Conservation (phyloP, 1,139 yeast genomes). For the Kodamaea arcana region DNA sequence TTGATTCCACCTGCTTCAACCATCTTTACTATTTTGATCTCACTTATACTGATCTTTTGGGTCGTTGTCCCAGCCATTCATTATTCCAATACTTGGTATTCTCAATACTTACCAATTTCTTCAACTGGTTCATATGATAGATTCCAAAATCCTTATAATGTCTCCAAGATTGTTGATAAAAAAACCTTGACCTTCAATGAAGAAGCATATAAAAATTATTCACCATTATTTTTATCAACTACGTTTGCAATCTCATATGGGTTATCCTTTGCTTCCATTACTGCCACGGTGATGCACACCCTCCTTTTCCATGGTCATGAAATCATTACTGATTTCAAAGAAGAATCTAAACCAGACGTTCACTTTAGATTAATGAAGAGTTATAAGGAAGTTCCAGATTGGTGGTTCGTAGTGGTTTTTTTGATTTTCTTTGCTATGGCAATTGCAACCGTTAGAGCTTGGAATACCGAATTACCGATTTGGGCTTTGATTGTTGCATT, state of each 20-base stretch:
- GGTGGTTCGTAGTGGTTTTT: conserved; percentile 56
- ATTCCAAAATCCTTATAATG: conserved; percentile 31
- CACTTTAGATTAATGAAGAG: conserved; percentile 59
- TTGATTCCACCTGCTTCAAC: conserved; percentile 65
- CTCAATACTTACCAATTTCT: conserved; percentile 42
- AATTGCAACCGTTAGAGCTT: conserved; percentile 35
- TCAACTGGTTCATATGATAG: conserved; percentile 38
- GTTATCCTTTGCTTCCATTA: conserved; percentile 57
- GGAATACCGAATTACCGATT: conserved; percentile 44
- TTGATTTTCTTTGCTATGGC: conserved; percentile 37
- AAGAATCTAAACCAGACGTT: conserved; percentile 51
- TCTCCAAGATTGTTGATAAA: conserved; percentile 38
- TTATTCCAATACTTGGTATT: conserved; percentile 41
- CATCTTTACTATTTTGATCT: conserved; percentile 42
- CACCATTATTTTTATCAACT: conserved; percentile 63
- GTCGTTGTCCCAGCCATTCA: conserved; percentile 39
- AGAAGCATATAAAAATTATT: conserved; percentile 44
- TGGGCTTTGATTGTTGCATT: conserved; percentile 38
- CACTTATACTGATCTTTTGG: conserved; percentile 35
- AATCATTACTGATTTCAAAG: conserved; percentile 41
- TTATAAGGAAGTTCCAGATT: conserved; percentile 60
- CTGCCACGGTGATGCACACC: conserved; percentile 56
- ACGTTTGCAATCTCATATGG: conserved; percentile 62
- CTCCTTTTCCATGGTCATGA: conserved; percentile 53
- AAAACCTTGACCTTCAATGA: conserved; percentile 39